Evolutionary conservation across 169 alveolate species (phyloP), one percentile per base, ranked within the genome.

Genomic region (Eimeria acervulina): DNA sequence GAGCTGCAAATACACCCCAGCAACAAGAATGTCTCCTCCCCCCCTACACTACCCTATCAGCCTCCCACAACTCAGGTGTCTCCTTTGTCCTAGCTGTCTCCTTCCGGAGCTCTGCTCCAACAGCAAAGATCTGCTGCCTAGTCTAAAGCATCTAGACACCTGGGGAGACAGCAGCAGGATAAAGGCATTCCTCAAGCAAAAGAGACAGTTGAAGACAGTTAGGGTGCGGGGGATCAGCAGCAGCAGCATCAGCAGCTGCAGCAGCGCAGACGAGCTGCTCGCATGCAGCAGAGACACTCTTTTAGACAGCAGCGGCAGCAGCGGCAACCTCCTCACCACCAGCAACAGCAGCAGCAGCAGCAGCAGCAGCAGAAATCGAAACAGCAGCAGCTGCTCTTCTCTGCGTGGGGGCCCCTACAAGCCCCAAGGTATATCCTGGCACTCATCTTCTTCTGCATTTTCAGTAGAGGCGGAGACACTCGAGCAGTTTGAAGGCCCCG

Each of bases 81-180:
- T 76, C 38, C 40, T 8, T 3, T 36, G 87, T 31, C 87, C 87
- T 31, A 38, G 63, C 87, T 76, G 87, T 38, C 52, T 76, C 52
- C 52, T 76, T 28, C 33, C 87, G 0, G 87, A 76, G 87, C 36
- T 76, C 12, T 36, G 87, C 33, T 19, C 38, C 44, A 26, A 10
- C 47, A 23, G 42, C 26, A 17, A 23, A 26, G n/a, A 59, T 59
- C 33, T 42, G 13, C 87, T 38, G 28, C 87, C 87, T 7, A 26
- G 59, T 23, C 87, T 76, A 26, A 13, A 26, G n/a, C 44, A 76
- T 26, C 33, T 76, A 8, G 87, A 76, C 26, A 76, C 87, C 63
- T 76, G 87, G 87, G 87, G 87, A 40, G 87, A 76, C 59, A 40
- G 36, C 17, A 12, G 87, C 21, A 76, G 87, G 31, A 21, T 76